Evolutionary conservation across 192 early-diverging fungal species (phyloP), one percentile per base, ranked within the genome.

Genomic region (Physocladia obscura): DNA sequence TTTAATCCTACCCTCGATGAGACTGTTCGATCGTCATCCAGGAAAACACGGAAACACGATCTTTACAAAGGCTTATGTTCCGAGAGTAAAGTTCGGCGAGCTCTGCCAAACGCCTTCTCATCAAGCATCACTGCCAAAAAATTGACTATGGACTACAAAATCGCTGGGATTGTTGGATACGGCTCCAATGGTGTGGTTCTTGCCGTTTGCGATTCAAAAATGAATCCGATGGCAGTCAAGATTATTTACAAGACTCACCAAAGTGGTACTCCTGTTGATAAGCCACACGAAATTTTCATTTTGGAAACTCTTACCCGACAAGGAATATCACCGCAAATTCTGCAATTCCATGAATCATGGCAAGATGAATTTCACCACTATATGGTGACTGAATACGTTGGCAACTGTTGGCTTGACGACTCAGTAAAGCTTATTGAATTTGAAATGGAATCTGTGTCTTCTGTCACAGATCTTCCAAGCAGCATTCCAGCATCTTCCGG

Each of bases 181-280:
- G 61, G 71, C 29, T 67, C 71, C 37, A 73, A 73, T 38, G 71
- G 71, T 37, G 62, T 48, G 38, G 71, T 73, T 8, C 71, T 73
- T 3, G 48, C 50, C n/a, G n/a, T n/a, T n/a, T n/a, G n/a, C n/a
- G n/a, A n/a, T n/a, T n/a, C n/a, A n/a, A n/a, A n/a, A n/a, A n/a
- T n/a, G n/a, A n/a, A n/a, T n/a, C n/a, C n/a, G n/a, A 49, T 73
- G 22, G 62, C 71, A 29, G 50, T 73, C 62, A 73, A 73, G 35
- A 57, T 73, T 39, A 73, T 73, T 29, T 73, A 73, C 55, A 64
- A 62, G 32, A 21, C 65, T 3, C 17, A 34, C 4, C 11, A 11
- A 35, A 44, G 40, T n/a, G n/a, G 8, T 44, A n/a, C 40, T n/a
- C 40, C 8, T n/a, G 40, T 44, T 8, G 11, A 8, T 44, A 8